A percentile compares a stretch with the other conserved stretches of the same genome.
Evolutionary conservation across 148 eudicot genomes (phyloP).

Genomic region (Selenicereus undatus): DNA sequence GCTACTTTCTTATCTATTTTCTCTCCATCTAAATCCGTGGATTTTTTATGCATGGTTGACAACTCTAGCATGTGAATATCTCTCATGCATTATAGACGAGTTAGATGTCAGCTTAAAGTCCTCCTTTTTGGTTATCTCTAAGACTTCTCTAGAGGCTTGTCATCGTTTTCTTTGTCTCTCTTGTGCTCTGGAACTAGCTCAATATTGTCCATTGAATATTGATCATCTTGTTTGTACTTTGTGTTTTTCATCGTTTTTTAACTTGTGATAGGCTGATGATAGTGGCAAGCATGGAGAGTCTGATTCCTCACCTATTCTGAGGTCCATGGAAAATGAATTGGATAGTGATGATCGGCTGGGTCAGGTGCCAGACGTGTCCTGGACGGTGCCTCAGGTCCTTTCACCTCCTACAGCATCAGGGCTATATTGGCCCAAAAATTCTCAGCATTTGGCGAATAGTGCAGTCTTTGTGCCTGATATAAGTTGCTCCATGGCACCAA

Average conservation of each 20-base stretch:
- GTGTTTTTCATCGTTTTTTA: background rate
- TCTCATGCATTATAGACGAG: background rate
- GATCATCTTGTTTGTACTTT: background rate
- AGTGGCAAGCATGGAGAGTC: constrained; percentile 72
- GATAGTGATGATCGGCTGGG: constrained; percentile 65
- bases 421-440: constrained; percentile 58
- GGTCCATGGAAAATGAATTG: constrained; percentile 63
- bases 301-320: constrained; percentile 52
- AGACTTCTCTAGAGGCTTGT: background rate
- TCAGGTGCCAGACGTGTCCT: constrained; percentile 74
- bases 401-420: constrained; percentile 91
- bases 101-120: background rate
- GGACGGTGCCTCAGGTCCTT: constrained; percentile 63
- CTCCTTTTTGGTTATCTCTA: background rate
- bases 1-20: background rate
- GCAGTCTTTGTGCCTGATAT: constrained; percentile 70
- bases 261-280: constrained; percentile 66
- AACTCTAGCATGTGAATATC: background rate
- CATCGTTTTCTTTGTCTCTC: background rate
- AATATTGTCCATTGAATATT: background rate
- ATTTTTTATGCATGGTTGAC: background rate
- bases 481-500: constrained; percentile 26
- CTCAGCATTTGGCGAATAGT: constrained; percentile 36
- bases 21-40: background rate
- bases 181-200: background rate